phyloP scores from a whole-genome alignment of 192 early-diverging fungal genomes.

The Hyaloraphidium curvatum region DNA sequence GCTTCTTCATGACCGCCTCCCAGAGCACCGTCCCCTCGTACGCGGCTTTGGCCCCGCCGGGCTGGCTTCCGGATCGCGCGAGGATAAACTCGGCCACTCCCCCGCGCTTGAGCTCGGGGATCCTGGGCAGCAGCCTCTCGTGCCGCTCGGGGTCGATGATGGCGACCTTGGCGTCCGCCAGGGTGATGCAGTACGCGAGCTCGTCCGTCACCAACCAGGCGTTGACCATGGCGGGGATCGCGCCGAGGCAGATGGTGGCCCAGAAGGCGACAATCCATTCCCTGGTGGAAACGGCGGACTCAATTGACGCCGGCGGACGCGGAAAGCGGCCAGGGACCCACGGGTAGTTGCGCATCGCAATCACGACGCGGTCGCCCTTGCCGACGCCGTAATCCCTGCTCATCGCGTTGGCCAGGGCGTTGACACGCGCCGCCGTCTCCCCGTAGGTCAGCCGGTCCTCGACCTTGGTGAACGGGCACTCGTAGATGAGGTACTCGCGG shows the following conservation, averaged over 20 bases:
- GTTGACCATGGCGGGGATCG: constrained; percentile 3
- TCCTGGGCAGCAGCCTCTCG: neutral
- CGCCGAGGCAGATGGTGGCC: constrained; percentile 7
- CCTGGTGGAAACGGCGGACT: neutral
- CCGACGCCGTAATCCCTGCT: neutral
- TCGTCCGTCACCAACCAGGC: neutral
- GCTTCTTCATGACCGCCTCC: neutral
- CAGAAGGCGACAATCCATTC: constrained; percentile 14
- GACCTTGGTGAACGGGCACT: neutral
- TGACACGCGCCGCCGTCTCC: neutral
- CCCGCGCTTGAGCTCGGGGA: neutral
- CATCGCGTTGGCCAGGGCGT: constrained; percentile 5
- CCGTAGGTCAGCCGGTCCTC: neutral
- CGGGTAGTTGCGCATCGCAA: constrained; percentile 10
- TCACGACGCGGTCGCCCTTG: constrained; percentile 10
- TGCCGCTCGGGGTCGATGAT: constrained; percentile 2
- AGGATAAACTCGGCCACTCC: constrained; percentile 3
- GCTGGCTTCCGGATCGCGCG: neutral
- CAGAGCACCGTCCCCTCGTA: neutral
- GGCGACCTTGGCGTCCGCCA: constrained; percentile 1
- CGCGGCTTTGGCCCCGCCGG: neutral
- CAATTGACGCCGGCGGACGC: neutral
- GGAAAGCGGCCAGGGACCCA: neutral
- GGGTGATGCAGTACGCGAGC: constrained; percentile 2
- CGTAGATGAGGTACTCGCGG: constrained; percentile 4